These are phyloP conservation scores for Ophioceras dolichostomum DNA, from an alignment of 2,329 filamentous ascomycete species.

Conservation along the genomic window DNA sequence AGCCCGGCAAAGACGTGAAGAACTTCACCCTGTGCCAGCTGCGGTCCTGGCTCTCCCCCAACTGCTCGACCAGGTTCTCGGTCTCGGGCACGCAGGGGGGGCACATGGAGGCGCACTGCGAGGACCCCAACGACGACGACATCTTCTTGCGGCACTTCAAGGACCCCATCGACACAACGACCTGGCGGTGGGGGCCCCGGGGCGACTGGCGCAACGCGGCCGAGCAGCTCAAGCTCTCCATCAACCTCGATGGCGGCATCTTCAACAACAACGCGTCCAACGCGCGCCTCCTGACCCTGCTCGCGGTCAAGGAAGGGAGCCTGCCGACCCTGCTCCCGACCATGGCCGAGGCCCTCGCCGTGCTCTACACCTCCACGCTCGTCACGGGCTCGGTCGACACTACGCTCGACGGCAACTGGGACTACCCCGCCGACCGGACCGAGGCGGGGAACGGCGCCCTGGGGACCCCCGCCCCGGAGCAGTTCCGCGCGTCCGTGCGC, in stretches of 20 bases:
- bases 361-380: constrained; percentile 54
- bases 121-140: constrained; percentile 38
- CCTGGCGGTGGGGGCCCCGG: constrained; percentile 19
- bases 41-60: constrained; percentile 47
- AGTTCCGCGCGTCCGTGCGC: constrained; percentile 51
- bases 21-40: constrained; percentile 59
- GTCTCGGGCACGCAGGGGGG: constrained; percentile 46
- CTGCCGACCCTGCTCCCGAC: constrained; percentile 47
- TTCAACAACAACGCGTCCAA: constrained; percentile 45
- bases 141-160: constrained; percentile 39
- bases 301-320: constrained; percentile 25
- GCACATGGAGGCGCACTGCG: constrained; percentile 47
- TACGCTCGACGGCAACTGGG: constrained; percentile 48
- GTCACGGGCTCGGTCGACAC: constrained; percentile 45
- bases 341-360: constrained; percentile 61
- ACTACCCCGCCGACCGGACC: too few relatives aligned
- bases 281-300: constrained; percentile 43
- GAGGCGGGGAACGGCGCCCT: constrained; percentile 25
- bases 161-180: constrained; percentile 13
- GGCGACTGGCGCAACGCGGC: constrained; percentile 44
- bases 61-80: constrained; percentile 53
- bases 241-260: constrained; percentile 44
- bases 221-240: constrained; percentile 37
- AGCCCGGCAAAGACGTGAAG: constrained; percentile 19
- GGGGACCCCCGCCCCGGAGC: constrained; percentile 29